Evolutionary conservation across 192 early-diverging fungal species (phyloP).

Genomic region (Podila verticillata): DNA sequence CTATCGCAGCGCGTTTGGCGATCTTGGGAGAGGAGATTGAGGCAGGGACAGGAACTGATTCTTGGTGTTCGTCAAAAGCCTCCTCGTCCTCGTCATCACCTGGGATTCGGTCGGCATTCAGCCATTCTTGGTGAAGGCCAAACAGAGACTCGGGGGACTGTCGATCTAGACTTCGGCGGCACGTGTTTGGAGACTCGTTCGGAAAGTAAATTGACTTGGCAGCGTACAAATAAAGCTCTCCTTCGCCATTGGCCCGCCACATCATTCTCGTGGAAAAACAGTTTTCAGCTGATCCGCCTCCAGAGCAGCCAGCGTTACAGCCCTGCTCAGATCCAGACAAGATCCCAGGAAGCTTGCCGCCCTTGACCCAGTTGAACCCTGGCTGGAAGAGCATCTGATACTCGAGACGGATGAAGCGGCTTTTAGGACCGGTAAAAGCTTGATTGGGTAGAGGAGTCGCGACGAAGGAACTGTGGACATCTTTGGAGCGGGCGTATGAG

Average conservation of each 20-base stretch:
- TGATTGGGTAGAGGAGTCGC: slow-evolving; percentile 14
- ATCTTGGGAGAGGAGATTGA: too few relatives aligned
- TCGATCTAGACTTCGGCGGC: slow-evolving; percentile 29
- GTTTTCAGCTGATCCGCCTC: slow-evolving; percentile 60
- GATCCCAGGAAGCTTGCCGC: slow-evolving; percentile 68
- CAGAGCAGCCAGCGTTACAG: slow-evolving; percentile 49
- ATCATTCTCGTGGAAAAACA: slow-evolving; percentile 64
- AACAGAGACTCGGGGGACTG: slow-evolving; percentile 16
- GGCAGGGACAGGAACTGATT: too few relatives aligned
- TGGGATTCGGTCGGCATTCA: slow-evolving; percentile 9
- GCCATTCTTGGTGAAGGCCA: neutral
- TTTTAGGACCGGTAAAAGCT: slow-evolving; percentile 18
- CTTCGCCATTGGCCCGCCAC: slow-evolving; percentile 60
- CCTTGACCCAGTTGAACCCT: slow-evolving; percentile 64
- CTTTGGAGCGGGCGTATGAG: slow-evolving; percentile 23
- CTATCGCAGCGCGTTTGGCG: too few relatives aligned
- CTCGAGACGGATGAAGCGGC: slow-evolving; percentile 47
- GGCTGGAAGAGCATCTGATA: slow-evolving; percentile 58
- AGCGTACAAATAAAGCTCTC: slow-evolving; percentile 66
- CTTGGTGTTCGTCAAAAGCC: too few relatives aligned
- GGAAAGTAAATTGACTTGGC: slow-evolving; percentile 46
- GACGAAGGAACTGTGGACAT: slow-evolving; percentile 20
- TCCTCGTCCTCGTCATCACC: neutral
- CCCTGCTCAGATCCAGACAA: slow-evolving; percentile 58
- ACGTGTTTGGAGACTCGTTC: neutral